phyloP scores from a whole-genome alignment of 2,329 filamentous ascomycete species.

The Fusarium setosum region DNA sequence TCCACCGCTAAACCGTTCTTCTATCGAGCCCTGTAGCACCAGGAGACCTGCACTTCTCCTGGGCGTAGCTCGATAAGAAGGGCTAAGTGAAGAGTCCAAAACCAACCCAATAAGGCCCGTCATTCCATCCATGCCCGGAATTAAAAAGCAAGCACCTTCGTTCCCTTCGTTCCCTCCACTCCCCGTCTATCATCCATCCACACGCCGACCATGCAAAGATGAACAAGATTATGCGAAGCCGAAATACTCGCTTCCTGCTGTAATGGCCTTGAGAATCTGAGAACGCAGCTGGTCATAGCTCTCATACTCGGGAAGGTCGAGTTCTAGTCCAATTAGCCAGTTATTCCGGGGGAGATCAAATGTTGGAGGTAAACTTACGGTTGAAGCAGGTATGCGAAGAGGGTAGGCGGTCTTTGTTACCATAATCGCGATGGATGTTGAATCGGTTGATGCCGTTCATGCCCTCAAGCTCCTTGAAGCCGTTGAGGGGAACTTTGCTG shows the following conservation, averaged over 20 bases:
- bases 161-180: conserved; percentile 7
- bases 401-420: conserved; percentile 93
- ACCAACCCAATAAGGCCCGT: conserved; percentile 15
- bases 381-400: conserved; percentile 99
- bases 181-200: conserved; percentile 26
- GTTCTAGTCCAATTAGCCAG: conserved; percentile 71
- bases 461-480: conserved; percentile 98
- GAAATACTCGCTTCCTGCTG: conserved; percentile 97
- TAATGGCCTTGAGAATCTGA: conserved; percentile 94
- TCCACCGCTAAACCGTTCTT: conserved; percentile 11
- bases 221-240: conserved; percentile 80
- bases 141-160: conserved; percentile 17
- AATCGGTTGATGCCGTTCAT: conserved; percentile 99
- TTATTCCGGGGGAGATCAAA: conserved; percentile 33
- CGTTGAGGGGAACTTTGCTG: conserved; percentile 96
- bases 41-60: conserved; percentile 50
- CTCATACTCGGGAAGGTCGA: conserved; percentile 98
- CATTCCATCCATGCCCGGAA: conserved; percentile 16
- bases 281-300: conserved; percentile 91
- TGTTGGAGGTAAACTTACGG: conserved; percentile 73
- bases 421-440: conserved; percentile 98
- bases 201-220: conserved; percentile 34
- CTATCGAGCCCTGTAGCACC: conserved; percentile 18
- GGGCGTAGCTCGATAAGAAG: conserved; percentile 9
- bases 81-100: conserved; percentile 9